These are phyloP conservation scores for Suhomyces terraborum DNA, from an alignment of 1,139 yeast species.

Conservation along the genomic window DNA sequence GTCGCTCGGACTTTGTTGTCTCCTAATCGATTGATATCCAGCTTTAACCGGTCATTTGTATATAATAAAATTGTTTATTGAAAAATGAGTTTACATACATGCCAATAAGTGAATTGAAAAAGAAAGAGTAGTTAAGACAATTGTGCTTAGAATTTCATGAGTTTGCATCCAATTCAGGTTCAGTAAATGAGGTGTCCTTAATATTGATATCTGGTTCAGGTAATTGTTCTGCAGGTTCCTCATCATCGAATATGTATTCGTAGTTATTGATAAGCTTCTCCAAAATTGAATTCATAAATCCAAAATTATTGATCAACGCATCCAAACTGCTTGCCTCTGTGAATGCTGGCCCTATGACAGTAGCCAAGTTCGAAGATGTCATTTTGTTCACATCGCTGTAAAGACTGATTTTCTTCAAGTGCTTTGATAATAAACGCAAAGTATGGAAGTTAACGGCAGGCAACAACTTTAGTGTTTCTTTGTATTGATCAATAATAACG, in stretches of 20 bases:
- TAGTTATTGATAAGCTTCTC: constrained; percentile 52
- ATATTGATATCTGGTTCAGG: constrained; percentile 10
- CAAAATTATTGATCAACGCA: constrained; percentile 52
- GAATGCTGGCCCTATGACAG: constrained; percentile 67
- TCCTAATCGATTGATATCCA: constrained; percentile 8
- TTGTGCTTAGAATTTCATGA: neutral
- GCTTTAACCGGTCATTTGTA: neutral
- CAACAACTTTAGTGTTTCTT: constrained; percentile 46
- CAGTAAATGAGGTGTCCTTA: constrained; percentile 3
- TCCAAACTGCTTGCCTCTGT: constrained; percentile 59
- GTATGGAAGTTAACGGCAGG: constrained; percentile 71
- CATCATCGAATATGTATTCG: constrained; percentile 38
- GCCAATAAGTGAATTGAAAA: neutral
- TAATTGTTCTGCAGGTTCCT: constrained; percentile 3
- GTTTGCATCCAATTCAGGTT: neutral
- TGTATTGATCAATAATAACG: constrained; percentile 40
- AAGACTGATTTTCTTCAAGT: constrained; percentile 62
- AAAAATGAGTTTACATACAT: neutral
- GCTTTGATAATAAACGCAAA: constrained; percentile 65
- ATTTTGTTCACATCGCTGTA: constrained; percentile 68
- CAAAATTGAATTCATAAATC: constrained; percentile 55
- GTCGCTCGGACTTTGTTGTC: constrained; percentile 15
- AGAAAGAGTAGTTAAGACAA: neutral
- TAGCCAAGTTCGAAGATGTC: constrained; percentile 80
- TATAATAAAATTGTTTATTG: neutral